phyloP scores from a whole-genome alignment of 2,329 filamentous ascomycete genomes.

The Chaetomiaceae sp. region DNA sequence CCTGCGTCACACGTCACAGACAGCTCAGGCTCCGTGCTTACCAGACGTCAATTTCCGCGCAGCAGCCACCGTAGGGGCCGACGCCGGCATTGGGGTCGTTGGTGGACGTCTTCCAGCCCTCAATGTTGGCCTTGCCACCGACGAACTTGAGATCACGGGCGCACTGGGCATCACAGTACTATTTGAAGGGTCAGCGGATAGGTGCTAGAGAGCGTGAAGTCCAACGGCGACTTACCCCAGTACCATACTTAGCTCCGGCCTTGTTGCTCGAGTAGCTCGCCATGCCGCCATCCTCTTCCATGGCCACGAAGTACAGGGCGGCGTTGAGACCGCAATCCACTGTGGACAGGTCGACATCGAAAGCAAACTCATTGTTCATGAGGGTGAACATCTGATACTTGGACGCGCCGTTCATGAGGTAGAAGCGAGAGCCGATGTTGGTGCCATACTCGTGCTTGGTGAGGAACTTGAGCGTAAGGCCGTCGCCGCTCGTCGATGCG shows the following conservation, averaged over 20 bases:
- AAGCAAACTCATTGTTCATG: conserved; percentile 58
- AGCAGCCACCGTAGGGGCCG: conserved; percentile 44
- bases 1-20: too few relatives aligned
- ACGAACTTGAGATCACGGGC: conserved; percentile 47
- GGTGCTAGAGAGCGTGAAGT: too few relatives aligned
- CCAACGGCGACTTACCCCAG: conserved; percentile 32
- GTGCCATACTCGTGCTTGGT: conserved; percentile 42
- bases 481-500: conserved; percentile 41
- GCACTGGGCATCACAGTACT: conserved; percentile 46
- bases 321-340: conserved; percentile 62
- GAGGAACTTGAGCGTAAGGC: conserved; percentile 47
- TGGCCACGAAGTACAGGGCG: conserved; percentile 55
- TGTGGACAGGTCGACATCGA: conserved; percentile 61
- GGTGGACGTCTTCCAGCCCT: conserved; percentile 40
- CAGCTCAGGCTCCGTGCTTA: too few relatives aligned
- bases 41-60: conserved; percentile 21
- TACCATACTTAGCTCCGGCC: conserved; percentile 49
- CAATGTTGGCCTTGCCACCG: conserved; percentile 42
- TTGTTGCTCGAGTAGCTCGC: conserved; percentile 41
- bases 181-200: neutral
- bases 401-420: conserved; percentile 50
- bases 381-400: conserved; percentile 58
- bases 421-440: conserved; percentile 47
- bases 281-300: conserved; percentile 50
- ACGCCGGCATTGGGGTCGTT: conserved; percentile 46